Percentiles rank a stretch among this genome's conserved stretches.
Evolutionary conservation across 805 yeast species (phyloP).

Genomic region (Pichia gijzeniarum): DNA sequence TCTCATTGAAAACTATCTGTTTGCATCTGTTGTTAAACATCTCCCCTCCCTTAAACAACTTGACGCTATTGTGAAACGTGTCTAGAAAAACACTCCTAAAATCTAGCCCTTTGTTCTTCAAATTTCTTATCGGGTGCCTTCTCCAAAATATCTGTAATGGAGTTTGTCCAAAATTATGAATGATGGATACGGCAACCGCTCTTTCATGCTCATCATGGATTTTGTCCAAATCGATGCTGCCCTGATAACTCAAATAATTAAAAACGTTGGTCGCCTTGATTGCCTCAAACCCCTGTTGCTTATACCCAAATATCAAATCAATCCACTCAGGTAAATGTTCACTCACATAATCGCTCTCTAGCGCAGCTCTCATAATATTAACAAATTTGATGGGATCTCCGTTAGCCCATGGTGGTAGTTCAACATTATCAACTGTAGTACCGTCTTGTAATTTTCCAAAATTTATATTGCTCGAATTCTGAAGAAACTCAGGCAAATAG

Average conservation of each 20-base stretch:
- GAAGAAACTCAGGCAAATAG: conserved; percentile 71
- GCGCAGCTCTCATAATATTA: conserved; percentile 70
- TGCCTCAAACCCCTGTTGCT: conserved; percentile 71
- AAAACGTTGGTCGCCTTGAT: conserved; percentile 65
- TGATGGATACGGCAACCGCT: conserved; percentile 73
- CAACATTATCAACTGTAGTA: conserved; percentile 50
- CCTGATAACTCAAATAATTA: conserved; percentile 79
- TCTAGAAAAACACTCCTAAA: conserved; percentile 14
- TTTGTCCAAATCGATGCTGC: conserved; percentile 70
- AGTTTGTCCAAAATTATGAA: conserved; percentile 89
- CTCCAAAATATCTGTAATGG: conserved; percentile 65
- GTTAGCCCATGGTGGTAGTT: conserved; percentile 78
- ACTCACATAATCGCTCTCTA: conserved; percentile 78
- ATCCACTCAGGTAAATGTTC: conserved; percentile 77
- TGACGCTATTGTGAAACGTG: background rate
- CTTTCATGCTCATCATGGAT: conserved; percentile 70
- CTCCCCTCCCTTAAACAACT: background rate
- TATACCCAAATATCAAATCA: conserved; percentile 74
- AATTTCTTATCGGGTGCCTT: conserved; percentile 54
- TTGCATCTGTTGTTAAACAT: background rate
- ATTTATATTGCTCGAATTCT: conserved; percentile 57
- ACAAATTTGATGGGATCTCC: conserved; percentile 70
- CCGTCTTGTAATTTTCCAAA: conserved; percentile 69
- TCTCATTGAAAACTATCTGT: conserved; percentile 27
- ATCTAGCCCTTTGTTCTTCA: conserved; percentile 16